Percentiles rank a stretch among this genome's conserved stretches.
Evolutionary conservation across 2,329 filamentous ascomycete genomes (phyloP).

Genomic region (Sclerotinia spermophila): DNA sequence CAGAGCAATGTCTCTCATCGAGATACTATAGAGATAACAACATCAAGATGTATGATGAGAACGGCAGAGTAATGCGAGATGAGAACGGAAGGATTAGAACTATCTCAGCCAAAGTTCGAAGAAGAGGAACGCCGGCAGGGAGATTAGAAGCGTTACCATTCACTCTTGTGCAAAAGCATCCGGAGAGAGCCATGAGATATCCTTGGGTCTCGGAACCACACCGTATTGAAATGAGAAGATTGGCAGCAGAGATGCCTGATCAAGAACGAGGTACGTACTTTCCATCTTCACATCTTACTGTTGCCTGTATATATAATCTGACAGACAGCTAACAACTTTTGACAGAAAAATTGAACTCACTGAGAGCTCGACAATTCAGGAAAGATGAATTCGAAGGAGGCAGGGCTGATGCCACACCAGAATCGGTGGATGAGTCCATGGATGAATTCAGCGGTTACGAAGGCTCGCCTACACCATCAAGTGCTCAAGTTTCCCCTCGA

Average conservation of each 20-base stretch:
- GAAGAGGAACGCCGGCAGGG: conserved; percentile 13
- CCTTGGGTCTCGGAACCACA: conserved; percentile 18
- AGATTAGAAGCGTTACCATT: conserved; percentile 20
- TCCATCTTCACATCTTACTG: neutral
- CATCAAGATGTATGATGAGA: conserved; percentile 8
- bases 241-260: neutral
- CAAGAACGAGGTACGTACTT: conserved; percentile 6
- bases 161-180: conserved; percentile 20
- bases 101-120: conserved; percentile 19
- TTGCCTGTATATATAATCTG: neutral
- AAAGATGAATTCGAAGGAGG: neutral
- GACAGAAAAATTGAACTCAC: neutral
- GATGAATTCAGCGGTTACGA: neutral
- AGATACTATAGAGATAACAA: conserved; percentile 22
- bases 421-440: neutral
- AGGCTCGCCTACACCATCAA: conserved; percentile 1
- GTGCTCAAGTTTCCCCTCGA: neutral
- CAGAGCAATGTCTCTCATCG: conserved; percentile 19
- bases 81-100: conserved; percentile 18
- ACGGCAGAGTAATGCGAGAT: conserved; percentile 7
- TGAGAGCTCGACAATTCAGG: neutral
- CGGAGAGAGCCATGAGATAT: conserved; percentile 18
- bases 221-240: conserved; percentile 15
- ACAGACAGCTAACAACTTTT: neutral
- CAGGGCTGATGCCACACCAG: neutral